These are phyloP conservation scores for Nepenthes gracilis DNA, from an alignment of 148 eudicot species.

Conservation along the genomic window DNA sequence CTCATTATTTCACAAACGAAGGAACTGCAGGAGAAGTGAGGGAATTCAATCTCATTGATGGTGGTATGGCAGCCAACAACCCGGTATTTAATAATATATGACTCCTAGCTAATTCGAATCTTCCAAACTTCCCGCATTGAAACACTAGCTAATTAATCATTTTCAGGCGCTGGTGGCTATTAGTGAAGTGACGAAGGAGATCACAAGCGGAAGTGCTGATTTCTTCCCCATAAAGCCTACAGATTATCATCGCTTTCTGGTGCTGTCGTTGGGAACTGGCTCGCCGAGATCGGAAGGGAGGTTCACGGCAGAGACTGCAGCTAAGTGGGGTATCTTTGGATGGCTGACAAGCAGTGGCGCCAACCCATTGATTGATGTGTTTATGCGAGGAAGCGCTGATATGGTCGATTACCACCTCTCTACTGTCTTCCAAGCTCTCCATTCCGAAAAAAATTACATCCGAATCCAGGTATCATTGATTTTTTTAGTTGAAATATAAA, in stretches of 20 bases:
- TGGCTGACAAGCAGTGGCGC: slow-evolving; percentile 26
- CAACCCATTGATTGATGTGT: slow-evolving; percentile 15
- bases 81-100: slow-evolving; percentile 18
- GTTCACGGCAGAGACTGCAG: slow-evolving; percentile 24
- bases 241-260: slow-evolving; percentile 25
- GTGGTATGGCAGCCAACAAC: slow-evolving; percentile 45
- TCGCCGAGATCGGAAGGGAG: slow-evolving; percentile 15
- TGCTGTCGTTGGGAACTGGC: slow-evolving; percentile 54
- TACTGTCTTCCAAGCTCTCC: slow-evolving; percentile 19
- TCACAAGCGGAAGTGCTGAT: slow-evolving; percentile 15
- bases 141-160: neutral
- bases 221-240: slow-evolving; percentile 28
- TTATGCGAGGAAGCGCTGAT: slow-evolving; percentile 19
- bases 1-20: slow-evolving; percentile 22
- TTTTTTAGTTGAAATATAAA: slow-evolving; percentile 2
- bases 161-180: slow-evolving; percentile 40
- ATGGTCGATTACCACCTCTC: slow-evolving; percentile 21
- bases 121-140: neutral
- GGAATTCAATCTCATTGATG: slow-evolving; percentile 36
- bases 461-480: slow-evolving; percentile 14
- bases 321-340: slow-evolving; percentile 28
- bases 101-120: neutral
- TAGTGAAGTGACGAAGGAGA: slow-evolving; percentile 38
- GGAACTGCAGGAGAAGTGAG: slow-evolving; percentile 12
- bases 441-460: slow-evolving; percentile 21